Conservation (phyloP, 2,329 filamentous ascomycete genomes). For the Colletotrichum lindemuthianum region DNA sequence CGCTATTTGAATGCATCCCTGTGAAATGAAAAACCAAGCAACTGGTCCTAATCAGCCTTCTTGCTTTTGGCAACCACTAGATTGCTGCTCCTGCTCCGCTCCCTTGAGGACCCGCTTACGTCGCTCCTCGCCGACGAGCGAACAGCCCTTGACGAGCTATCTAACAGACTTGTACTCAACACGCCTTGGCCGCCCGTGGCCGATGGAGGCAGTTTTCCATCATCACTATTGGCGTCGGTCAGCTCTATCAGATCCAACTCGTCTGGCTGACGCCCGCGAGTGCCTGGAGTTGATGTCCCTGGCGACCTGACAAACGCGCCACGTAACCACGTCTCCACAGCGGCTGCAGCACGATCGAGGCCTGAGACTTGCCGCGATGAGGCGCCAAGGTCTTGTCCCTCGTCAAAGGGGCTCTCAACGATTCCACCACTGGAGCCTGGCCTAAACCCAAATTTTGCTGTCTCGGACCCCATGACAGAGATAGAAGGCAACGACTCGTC, state of each 20-base stretch:
- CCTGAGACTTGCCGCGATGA: slow-evolving; percentile 59
- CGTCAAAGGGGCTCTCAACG: slow-evolving; percentile 62
- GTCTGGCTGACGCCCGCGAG: slow-evolving; percentile 49
- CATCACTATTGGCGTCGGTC: slow-evolving; percentile 68
- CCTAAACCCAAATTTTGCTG: slow-evolving; percentile 65
- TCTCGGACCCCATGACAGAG: slow-evolving; percentile 71
- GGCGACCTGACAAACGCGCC: slow-evolving; percentile 77
- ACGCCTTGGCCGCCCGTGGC: slow-evolving; percentile 14
- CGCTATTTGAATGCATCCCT: slow-evolving; percentile 26
- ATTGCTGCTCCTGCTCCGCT: slow-evolving; percentile 43
- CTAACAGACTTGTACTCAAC: slow-evolving; percentile 43
- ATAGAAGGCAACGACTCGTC: slow-evolving; percentile 73
- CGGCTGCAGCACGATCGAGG: slow-evolving; percentile 85
- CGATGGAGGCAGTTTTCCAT: slow-evolving; percentile 50
- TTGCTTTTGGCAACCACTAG: slow-evolving; percentile 52
- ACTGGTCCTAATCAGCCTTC: slow-evolving; percentile 53
- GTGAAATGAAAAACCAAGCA: background rate
- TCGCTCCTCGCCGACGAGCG: slow-evolving; percentile 52
- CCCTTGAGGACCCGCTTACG: slow-evolving; percentile 50
- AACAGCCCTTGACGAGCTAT: slow-evolving; percentile 41
- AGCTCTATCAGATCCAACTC: slow-evolving; percentile 77
- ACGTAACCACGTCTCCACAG: slow-evolving; percentile 90
- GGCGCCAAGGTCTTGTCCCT: slow-evolving; percentile 55
- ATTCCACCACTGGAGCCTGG: slow-evolving; percentile 52
- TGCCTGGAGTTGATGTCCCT: slow-evolving; percentile 58